Evolutionary conservation across 306 rosid species (phyloP).

Genomic region (Fagus crenata): DNA sequence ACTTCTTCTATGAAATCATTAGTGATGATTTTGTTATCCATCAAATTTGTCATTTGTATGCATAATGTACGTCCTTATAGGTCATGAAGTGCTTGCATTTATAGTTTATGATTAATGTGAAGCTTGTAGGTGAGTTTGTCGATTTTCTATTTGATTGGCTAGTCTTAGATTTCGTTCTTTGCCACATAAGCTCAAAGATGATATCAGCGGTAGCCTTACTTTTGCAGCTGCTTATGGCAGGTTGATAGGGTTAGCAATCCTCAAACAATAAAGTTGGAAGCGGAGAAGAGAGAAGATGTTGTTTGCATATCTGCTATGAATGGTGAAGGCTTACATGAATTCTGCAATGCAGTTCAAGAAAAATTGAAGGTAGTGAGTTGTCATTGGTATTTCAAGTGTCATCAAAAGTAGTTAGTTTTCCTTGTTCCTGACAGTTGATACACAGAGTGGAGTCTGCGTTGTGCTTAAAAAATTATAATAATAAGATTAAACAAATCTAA

Average conservation of each 20-base stretch:
- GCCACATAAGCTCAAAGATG: slow-evolving; percentile 12
- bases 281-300: slow-evolving; percentile 69
- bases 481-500: background rate
- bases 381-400: slow-evolving; percentile 10
- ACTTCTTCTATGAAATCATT: background rate
- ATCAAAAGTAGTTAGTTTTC: background rate
- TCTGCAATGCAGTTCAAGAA: slow-evolving; percentile 77
- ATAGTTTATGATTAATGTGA: background rate
- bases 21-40: background rate
- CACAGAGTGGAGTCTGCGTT: background rate
- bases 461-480: background rate
- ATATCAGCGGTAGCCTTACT: slow-evolving; percentile 12
- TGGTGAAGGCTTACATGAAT: slow-evolving; percentile 71
- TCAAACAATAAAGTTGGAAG: slow-evolving; percentile 59
- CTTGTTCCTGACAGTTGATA: background rate
- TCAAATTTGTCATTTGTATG: background rate
- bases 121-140: background rate
- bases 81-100: background rate
- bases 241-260: slow-evolving; percentile 77
- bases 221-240: slow-evolving; percentile 43
- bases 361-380: slow-evolving; percentile 65
- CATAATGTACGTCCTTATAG: background rate
- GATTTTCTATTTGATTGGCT: background rate
- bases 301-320: slow-evolving; percentile 82
- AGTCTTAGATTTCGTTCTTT: background rate